Evolutionary conservation across 2,329 filamentous ascomycete species (phyloP).

Genomic region (Fonsecaea pedrosoi): DNA sequence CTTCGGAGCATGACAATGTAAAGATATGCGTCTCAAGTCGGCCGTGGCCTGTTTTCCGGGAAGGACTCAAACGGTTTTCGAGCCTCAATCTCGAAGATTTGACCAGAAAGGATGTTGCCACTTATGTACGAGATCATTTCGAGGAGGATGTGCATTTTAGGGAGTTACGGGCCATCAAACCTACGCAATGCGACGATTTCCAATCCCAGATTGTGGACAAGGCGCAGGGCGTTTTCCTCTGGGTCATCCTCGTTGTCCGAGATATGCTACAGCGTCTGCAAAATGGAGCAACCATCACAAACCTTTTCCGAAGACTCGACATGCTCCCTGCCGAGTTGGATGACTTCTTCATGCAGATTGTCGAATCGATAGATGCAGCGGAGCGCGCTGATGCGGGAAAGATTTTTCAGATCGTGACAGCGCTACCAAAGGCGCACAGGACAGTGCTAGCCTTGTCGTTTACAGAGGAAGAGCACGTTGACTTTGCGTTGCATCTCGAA

Average conservation of each 20-base stretch:
- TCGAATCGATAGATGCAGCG: neutral
- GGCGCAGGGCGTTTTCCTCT: conserved; percentile 51
- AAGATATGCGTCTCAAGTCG: conserved; percentile 11
- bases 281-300: neutral
- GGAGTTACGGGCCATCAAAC: neutral
- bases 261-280: conserved; percentile 3
- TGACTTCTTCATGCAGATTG: neutral
- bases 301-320: conserved; percentile 2
- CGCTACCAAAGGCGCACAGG: neutral
- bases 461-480: neutral
- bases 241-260: conserved; percentile 50
- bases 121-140: conserved; percentile 12
- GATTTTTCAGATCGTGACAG: neutral
- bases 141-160: neutral
- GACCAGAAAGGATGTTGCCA: conserved; percentile 2
- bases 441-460: neutral
- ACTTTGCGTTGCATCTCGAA: conserved; percentile 4
- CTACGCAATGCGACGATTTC: conserved; percentile 1
- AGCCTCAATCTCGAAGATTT: conserved; percentile 11
- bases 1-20: neutral
- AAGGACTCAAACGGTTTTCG: neutral
- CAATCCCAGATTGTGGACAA: conserved; percentile 16
- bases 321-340: conserved; percentile 7
- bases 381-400: neutral
- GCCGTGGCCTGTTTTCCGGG: conserved; percentile 4